These are phyloP conservation scores for Starmerella sp. DNA, from an alignment of 805 yeast genomes.

Conservation along the genomic window DNA sequence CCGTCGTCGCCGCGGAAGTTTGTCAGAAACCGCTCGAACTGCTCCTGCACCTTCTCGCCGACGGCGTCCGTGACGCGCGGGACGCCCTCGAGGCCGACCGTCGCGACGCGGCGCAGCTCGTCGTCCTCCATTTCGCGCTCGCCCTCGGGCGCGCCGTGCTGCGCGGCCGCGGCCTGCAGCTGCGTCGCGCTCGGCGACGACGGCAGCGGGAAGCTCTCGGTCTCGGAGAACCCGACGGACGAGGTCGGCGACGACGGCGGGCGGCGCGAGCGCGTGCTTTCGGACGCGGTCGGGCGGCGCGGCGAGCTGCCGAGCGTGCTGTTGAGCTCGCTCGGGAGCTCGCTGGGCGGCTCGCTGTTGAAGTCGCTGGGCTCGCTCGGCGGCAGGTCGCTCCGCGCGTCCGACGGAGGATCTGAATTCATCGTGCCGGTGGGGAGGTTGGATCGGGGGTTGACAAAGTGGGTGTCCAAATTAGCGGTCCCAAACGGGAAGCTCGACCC, in stretches of 20 bases:
- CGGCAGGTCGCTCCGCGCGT: constrained; percentile 10
- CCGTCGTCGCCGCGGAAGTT: constrained; percentile 40
- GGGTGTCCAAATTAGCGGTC: neutral
- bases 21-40: constrained; percentile 74
- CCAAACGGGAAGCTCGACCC: neutral
- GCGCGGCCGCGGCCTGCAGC: neutral
- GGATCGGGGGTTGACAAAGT: neutral
- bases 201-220: constrained; percentile 15
- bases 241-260: constrained; percentile 17
- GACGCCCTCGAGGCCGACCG: constrained; percentile 31
- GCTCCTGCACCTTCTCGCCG: constrained; percentile 86
- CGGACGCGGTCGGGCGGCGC: neutral
- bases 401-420: constrained; percentile 12
- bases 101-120: constrained; percentile 19
- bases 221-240: constrained; percentile 14
- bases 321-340: constrained; percentile 16
- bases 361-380: constrained; percentile 6
- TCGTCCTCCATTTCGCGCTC: constrained; percentile 13
- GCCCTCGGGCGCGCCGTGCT: neutral
- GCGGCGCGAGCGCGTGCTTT: constrained; percentile 1
- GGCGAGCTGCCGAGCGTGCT: constrained; percentile 19
- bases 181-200: constrained; percentile 13
- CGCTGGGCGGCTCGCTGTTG: constrained; percentile 3
- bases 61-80: constrained; percentile 84
- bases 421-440: neutral